Percentiles rank a stretch among this genome's conserved stretches.
These are phyloP conservation scores for Paecilomyces dactylethromorphus DNA, from an alignment of 2,329 filamentous ascomycete genomes.

Conservation along the genomic window DNA sequence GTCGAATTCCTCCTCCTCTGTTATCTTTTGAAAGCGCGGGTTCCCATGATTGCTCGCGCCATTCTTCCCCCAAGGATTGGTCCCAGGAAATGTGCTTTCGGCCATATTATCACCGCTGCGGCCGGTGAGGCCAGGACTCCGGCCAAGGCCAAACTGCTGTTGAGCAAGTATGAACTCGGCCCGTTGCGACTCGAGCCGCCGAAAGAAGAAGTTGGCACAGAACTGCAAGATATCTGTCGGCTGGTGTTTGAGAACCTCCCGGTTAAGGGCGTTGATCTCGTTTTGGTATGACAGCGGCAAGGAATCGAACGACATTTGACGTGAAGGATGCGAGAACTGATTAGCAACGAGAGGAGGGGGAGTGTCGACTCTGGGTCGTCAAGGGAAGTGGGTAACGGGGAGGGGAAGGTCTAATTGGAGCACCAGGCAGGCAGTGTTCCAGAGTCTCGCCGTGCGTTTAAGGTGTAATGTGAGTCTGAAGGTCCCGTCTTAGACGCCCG, in stretches of 20 bases:
- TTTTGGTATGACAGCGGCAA: conserved; percentile 44
- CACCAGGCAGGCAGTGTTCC: conserved; percentile 2
- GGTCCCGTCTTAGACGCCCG: background rate
- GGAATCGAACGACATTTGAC: conserved; percentile 6
- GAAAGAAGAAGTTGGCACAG: conserved; percentile 62
- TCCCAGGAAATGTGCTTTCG: conserved; percentile 68
- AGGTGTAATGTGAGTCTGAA: conserved; percentile 1
- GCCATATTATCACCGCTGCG: conserved; percentile 51
- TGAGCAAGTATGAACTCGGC: conserved; percentile 46
- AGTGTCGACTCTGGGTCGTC: conserved; percentile 5
- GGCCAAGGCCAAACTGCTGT: conserved; percentile 13
- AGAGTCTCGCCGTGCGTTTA: background rate
- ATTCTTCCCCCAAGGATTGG: conserved; percentile 75
- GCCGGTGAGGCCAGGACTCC: conserved; percentile 23
- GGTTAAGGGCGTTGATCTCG: conserved; percentile 58
- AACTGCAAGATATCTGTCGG: conserved; percentile 63
- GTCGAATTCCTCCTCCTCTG: conserved; percentile 78
- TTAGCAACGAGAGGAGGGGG: background rate
- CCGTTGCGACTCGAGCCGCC: conserved; percentile 60
- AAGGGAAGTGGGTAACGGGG: conserved; percentile 15
- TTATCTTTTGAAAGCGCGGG: conserved; percentile 55
- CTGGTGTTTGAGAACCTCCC: conserved; percentile 52
- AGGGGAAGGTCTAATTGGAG: conserved; percentile 17
- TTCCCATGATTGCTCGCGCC: conserved; percentile 58
- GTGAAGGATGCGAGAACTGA: conserved; percentile 4